Conservation (phyloP, 1,284 basidiomycete genomes). For the Ceratobasidium sp. region DNA sequence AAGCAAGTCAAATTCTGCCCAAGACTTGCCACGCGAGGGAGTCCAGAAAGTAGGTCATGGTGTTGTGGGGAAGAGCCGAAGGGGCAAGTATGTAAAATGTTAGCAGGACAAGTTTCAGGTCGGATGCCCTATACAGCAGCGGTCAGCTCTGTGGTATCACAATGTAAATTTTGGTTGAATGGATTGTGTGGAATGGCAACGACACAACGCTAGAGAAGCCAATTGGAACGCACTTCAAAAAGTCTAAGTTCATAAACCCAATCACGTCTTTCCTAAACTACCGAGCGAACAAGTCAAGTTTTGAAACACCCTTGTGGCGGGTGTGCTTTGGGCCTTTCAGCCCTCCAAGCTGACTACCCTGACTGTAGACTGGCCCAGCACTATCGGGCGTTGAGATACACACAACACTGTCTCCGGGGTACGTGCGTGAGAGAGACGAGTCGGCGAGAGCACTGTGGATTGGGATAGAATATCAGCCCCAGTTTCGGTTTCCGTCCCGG, state of each 20-base stretch:
- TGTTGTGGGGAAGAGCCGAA: conserved; percentile 58
- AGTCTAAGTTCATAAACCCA: conserved; percentile 84
- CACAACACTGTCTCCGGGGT: neutral
- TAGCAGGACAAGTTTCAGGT: conserved; percentile 73
- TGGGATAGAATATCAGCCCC: conserved; percentile 28
- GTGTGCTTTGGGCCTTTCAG: neutral
- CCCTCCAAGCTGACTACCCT: neutral
- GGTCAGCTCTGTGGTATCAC: neutral
- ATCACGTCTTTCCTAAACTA: conserved; percentile 93
- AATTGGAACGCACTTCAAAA: conserved; percentile 71
- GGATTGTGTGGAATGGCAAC: neutral
- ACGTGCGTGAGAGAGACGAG: neutral
- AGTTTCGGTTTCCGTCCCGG: conserved; percentile 77
- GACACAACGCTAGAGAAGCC: neutral
- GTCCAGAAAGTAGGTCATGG: conserved; percentile 79
- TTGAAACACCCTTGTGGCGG: conserved; percentile 62
- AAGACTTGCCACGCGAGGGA: conserved; percentile 88
- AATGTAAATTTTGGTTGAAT: too few relatives aligned
- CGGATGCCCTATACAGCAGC: conserved; percentile 65
- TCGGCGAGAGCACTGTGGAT: neutral
- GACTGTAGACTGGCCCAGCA: neutral
- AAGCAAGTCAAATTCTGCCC: too few relatives aligned
- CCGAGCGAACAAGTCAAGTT: conserved; percentile 90
- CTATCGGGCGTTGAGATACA: conserved; percentile 24
- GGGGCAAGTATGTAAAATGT: conserved; percentile 68